These are phyloP conservation scores for Marsdenia floribunda DNA, from an alignment of 257 asterid species.

Conservation along the genomic window DNA sequence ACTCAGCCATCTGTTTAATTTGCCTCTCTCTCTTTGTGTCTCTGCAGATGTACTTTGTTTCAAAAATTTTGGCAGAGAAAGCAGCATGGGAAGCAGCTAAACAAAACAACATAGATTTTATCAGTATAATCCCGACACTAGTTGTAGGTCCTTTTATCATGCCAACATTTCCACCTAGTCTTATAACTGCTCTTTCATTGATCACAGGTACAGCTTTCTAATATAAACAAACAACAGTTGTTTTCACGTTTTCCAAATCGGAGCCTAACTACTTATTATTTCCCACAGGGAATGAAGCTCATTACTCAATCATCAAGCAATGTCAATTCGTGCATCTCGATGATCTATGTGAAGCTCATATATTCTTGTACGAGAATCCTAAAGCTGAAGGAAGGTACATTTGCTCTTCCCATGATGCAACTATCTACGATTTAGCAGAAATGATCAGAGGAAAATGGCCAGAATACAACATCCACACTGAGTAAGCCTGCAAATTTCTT, in stretches of 20 bases:
- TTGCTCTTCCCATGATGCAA: constrained; percentile 77
- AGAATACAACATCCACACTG: constrained; percentile 66
- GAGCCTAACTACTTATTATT: background rate
- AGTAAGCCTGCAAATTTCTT: constrained; percentile 35
- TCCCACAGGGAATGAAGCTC: constrained; percentile 64
- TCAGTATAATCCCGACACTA: constrained; percentile 71
- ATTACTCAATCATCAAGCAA: constrained; percentile 82
- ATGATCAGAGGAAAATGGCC: constrained; percentile 78
- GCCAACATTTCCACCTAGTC: constrained; percentile 85
- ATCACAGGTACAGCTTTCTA: constrained; percentile 45
- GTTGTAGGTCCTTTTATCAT: constrained; percentile 87
- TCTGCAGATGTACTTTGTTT: constrained; percentile 78
- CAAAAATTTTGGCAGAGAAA: constrained; percentile 78
- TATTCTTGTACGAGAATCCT: constrained; percentile 84
- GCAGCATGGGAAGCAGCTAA: constrained; percentile 60
- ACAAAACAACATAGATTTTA: constrained; percentile 52
- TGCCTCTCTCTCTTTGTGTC: background rate
- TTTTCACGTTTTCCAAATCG: too few relatives aligned
- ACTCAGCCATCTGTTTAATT: background rate
- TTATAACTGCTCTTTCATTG: constrained; percentile 75
- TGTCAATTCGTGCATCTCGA: constrained; percentile 82
- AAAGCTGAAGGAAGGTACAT: constrained; percentile 72
- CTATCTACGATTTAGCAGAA: constrained; percentile 58
- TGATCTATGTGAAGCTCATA: constrained; percentile 83
- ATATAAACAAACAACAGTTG: too few relatives aligned